Evolutionary conservation across 345 rosid species (phyloP).

Genomic region (Populus euphratica): DNA sequence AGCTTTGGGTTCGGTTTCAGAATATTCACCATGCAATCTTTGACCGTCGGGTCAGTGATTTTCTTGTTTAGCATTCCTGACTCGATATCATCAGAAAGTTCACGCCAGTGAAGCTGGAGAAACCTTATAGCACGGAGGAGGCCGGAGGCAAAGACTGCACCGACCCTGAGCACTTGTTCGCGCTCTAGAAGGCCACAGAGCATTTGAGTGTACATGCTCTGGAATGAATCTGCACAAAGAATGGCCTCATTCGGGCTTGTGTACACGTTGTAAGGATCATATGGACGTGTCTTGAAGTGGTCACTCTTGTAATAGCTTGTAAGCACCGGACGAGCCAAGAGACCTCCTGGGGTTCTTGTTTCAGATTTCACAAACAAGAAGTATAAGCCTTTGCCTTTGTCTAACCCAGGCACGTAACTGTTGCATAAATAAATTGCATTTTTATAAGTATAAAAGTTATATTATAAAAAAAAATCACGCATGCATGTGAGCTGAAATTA

Average conservation of each 20-base stretch:
- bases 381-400: constrained; percentile 85
- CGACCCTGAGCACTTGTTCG: constrained; percentile 35
- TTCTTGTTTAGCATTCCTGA: constrained; percentile 28
- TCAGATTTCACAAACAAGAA: constrained; percentile 41
- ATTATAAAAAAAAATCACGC: not conserved
- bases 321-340: constrained; percentile 42
- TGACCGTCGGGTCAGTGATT: constrained; percentile 28
- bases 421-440: constrained; percentile 12
- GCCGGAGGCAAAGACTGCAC: constrained; percentile 44
- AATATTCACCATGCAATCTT: constrained; percentile 19
- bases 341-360: constrained; percentile 38
- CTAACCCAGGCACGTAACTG: constrained; percentile 81
- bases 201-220: constrained; percentile 44
- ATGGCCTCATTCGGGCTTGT: constrained; percentile 42
- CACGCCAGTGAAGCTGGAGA: constrained; percentile 35
- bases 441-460: not conserved
- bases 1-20: constrained; percentile 27
- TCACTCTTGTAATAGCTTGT: constrained; percentile 45
- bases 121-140: constrained; percentile 40
- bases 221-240: constrained; percentile 41
- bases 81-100: constrained; percentile 29
- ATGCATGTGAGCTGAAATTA: constrained; percentile 15
- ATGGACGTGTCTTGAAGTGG: constrained; percentile 37
- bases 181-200: constrained; percentile 36
- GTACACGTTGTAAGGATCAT: constrained; percentile 38